Conservation (phyloP, 2,329 filamentous ascomycete species). For the Sphaceloma murrayae region DNA sequence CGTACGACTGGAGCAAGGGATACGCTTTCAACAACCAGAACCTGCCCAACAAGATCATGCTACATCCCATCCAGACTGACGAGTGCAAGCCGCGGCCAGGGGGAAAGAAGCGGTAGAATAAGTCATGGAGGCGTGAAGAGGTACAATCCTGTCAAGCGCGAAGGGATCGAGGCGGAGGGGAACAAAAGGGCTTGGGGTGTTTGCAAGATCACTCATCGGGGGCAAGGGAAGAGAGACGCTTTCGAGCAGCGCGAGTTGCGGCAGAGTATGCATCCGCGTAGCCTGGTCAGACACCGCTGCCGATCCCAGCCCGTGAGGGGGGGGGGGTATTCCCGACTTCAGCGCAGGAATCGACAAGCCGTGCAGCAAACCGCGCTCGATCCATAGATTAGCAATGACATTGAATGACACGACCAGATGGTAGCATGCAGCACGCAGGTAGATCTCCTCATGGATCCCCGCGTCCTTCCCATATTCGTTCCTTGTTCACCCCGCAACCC, state of each 20-base stretch:
- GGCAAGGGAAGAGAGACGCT: no score
- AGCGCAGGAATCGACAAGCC: not conserved
- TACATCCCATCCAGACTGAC: conserved; percentile 40
- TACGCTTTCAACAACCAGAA: conserved; percentile 69
- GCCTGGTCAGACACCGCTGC: no score
- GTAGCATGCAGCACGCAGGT: no score
- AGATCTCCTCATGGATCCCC: conserved; percentile 4
- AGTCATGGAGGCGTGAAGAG: not conserved
- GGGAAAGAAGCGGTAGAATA: conserved; percentile 36
- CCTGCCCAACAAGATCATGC: conserved; percentile 42
- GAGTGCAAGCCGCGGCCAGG: conserved; percentile 44
- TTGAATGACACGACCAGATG: conserved; percentile 11
- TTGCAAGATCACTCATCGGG: not conserved
- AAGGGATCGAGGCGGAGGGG: not conserved
- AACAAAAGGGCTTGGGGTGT: no score
- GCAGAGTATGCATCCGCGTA: no score
- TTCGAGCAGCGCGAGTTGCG: no score
- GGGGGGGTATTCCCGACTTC: not conserved
- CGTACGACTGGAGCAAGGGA: conserved; percentile 98
- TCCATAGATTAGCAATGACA: conserved; percentile 10
- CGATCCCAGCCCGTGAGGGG: no score
- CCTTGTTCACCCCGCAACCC: conserved; percentile 3
- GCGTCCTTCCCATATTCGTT: conserved; percentile 8
- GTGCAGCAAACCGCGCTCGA: conserved; percentile 1
- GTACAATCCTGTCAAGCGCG: no score